Conservation (phyloP, 257 asterid genomes). For the Avicennia marina region DNA sequence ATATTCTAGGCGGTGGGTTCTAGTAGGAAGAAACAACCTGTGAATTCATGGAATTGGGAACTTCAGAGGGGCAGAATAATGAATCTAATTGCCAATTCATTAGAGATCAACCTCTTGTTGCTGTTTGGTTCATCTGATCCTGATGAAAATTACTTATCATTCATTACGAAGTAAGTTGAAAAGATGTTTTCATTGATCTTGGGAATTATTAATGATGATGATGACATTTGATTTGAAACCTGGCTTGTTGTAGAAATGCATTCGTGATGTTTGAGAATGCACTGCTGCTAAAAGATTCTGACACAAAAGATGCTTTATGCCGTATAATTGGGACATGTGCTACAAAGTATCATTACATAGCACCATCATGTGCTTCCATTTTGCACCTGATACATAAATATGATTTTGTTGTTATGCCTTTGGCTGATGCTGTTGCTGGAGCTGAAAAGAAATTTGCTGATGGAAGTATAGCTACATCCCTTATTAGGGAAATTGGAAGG, state of each 20-base stretch:
- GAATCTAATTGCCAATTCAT: constrained; percentile 74
- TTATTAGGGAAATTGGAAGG: constrained; percentile 86
- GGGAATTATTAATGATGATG: not conserved
- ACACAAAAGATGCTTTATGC: constrained; percentile 70
- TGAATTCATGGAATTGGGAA: constrained; percentile 85
- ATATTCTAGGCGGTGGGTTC: constrained; percentile 57
- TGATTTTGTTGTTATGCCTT: constrained; percentile 69
- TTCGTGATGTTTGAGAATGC: constrained; percentile 74
- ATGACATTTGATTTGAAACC: constrained; percentile 19
- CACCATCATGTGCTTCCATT: constrained; percentile 89
- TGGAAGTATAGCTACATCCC: constrained; percentile 77
- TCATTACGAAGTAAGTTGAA: constrained; percentile 69
- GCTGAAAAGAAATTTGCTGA: constrained; percentile 81
- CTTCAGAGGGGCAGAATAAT: constrained; percentile 69
- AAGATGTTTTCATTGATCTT: constrained; percentile 10
- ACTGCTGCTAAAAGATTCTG: constrained; percentile 63
- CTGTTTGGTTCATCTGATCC: constrained; percentile 89
- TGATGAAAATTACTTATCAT: constrained; percentile 87
- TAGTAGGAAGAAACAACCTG: constrained; percentile 59
- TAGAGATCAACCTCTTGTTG: constrained; percentile 78
- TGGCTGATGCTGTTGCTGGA: constrained; percentile 84
- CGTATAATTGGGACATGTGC: constrained; percentile 92
- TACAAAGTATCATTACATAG: constrained; percentile 71
- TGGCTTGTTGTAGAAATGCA: constrained; percentile 56
- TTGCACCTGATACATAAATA: constrained; percentile 81